Conservation (phyloP, 352 stramenopile genomes). For the Globisporangium recalcitrans region DNA sequence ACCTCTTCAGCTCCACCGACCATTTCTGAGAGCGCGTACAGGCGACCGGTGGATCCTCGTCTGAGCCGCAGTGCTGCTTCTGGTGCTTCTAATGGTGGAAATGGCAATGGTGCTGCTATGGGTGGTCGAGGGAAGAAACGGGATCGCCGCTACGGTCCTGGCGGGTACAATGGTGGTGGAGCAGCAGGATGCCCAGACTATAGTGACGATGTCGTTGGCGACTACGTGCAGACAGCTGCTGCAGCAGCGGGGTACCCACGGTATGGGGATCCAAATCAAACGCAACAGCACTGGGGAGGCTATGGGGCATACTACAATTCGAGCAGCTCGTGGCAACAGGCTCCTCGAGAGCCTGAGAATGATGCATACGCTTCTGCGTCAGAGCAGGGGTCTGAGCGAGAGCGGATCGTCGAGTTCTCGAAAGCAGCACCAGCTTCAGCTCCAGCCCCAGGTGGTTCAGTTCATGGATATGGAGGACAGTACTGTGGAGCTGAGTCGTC, state of each 20-base stretch:
- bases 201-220: constrained; percentile 8
- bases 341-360: background rate
- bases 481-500: constrained; percentile 5
- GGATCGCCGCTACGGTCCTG: background rate
- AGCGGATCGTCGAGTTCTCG: constrained; percentile 19
- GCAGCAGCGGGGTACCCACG: constrained; percentile 22
- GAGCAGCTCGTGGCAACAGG: background rate
- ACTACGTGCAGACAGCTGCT: constrained; percentile 25
- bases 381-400: background rate
- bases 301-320: constrained; percentile 17
- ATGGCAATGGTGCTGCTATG: background rate
- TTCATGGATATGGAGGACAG: constrained; percentile 2
- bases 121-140: constrained; percentile 12
- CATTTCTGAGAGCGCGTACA: constrained; percentile 1
- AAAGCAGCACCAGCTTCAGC: background rate
- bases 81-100: background rate
- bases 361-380: background rate
- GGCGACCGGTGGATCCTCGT: constrained; percentile 24
- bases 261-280: constrained; percentile 10
- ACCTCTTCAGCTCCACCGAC: constrained; percentile 12
- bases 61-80: constrained; percentile 21
- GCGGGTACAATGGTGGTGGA: background rate
- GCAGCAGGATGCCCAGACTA: constrained; percentile 18
- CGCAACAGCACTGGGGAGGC: constrained; percentile 17
- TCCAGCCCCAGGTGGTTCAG: background rate